Evolutionary conservation across 495 filamentous ascomycete species (phyloP).

Genomic region (Penicillium verhagenii): DNA sequence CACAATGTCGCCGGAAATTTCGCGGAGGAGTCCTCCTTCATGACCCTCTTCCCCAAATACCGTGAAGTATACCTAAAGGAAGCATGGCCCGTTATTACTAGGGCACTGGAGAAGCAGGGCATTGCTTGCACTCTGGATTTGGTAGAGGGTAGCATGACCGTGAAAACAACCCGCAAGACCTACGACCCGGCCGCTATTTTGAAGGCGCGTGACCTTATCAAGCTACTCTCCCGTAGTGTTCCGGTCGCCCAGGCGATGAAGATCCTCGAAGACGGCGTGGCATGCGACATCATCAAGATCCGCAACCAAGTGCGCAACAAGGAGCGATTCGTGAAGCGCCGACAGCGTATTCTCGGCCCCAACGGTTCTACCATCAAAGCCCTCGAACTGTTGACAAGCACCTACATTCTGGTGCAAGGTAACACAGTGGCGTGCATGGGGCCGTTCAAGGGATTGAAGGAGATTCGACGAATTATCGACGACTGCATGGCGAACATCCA

Average conservation of each 20-base stretch:
- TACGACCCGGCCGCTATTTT: conserved; percentile 93
- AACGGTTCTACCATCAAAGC: conserved; percentile 87
- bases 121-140: conserved; percentile 90
- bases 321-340: conserved; percentile 93
- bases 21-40: conserved; percentile 88
- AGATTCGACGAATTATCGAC: conserved; percentile 84
- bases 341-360: conserved; percentile 87
- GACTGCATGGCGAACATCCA: conserved; percentile 98
- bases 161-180: conserved; percentile 92
- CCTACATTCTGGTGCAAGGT: conserved; percentile 94
- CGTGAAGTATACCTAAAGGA: conserved; percentile 90
- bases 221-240: conserved; percentile 86
- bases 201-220: conserved; percentile 92
- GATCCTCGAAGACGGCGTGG: conserved; percentile 87
- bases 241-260: conserved; percentile 85
- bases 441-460: conserved; percentile 86
- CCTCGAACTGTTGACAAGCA: conserved; percentile 88
- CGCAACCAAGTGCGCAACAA: conserved; percentile 87
- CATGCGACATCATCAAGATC: conserved; percentile 94
- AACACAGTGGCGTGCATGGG: conserved; percentile 95
- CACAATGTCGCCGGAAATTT: conserved; percentile 87
- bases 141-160: conserved; percentile 93
- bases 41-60: conserved; percentile 95
- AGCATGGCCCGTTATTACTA: conserved; percentile 84
- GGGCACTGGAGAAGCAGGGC: conserved; percentile 73